Percentiles rank a stretch among this genome's conserved stretches.
These are phyloP conservation scores for Arthrobotrys musiformis DNA, from an alignment of 2,329 filamentous ascomycete species.

Conservation along the genomic window DNA sequence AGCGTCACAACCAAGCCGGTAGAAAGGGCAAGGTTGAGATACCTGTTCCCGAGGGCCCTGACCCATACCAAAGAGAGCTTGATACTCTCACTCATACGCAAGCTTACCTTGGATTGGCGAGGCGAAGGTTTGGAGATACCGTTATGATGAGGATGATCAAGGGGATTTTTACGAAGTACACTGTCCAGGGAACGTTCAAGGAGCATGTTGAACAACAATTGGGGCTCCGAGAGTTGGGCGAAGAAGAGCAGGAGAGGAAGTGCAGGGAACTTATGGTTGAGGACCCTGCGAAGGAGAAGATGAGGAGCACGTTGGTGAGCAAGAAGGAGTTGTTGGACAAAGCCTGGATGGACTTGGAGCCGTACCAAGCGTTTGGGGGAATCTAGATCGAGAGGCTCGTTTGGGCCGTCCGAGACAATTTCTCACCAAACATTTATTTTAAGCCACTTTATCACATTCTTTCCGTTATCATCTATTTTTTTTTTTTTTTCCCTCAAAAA, in stretches of 20 bases:
- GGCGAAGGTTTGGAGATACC: slow-evolving; percentile 58
- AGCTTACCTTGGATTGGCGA: slow-evolving; percentile 58
- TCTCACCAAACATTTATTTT: too few relatives aligned
- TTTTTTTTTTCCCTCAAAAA: not conserved
- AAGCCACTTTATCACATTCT: too few relatives aligned
- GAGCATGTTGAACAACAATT: slow-evolving; percentile 62
- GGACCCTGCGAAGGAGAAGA: slow-evolving; percentile 58
- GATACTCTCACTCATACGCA: slow-evolving; percentile 57
- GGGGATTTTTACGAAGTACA: slow-evolving; percentile 46
- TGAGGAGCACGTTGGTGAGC: slow-evolving; percentile 52
- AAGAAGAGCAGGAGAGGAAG: slow-evolving; percentile 58
- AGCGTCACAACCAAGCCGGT: slow-evolving; percentile 31
- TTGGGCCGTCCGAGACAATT: not conserved
- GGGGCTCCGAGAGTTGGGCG: slow-evolving; percentile 63
- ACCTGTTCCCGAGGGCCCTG: slow-evolving; percentile 22
- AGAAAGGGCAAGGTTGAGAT: slow-evolving; percentile 47
- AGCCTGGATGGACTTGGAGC: slow-evolving; percentile 57
- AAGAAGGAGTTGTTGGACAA: slow-evolving; percentile 57
- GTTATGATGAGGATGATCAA: slow-evolving; percentile 58
- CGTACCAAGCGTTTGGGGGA: slow-evolving; percentile 10
- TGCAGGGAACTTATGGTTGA: slow-evolving; percentile 58
- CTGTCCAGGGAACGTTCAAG: slow-evolving; percentile 31
- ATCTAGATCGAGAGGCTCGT: not conserved
- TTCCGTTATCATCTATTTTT: not conserved
- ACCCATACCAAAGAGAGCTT: slow-evolving; percentile 57